Conservation (phyloP, 208 protist species). For the Crithidia acanthocephali region DNA sequence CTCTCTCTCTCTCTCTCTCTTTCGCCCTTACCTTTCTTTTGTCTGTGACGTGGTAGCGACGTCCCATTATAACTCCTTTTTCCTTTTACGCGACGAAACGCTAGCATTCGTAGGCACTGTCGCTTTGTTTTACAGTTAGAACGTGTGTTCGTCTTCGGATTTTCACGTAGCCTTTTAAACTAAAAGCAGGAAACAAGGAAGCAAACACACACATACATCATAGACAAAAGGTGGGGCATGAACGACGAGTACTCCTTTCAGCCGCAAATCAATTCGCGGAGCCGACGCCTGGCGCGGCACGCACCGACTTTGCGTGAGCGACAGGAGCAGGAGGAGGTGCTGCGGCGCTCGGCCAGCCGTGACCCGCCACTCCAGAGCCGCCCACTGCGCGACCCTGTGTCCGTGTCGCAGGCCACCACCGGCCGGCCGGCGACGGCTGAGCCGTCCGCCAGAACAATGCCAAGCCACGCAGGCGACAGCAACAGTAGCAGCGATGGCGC, state of each 20-base stretch:
- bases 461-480: neutral
- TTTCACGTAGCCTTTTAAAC: too few relatives aligned
- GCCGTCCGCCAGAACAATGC: neutral
- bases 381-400: neutral
- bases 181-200: too few relatives aligned
- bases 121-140: too few relatives aligned
- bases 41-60: too few relatives aligned
- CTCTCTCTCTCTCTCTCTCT: constrained; percentile 19
- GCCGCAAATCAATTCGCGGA: constrained; percentile 34
- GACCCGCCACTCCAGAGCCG: neutral
- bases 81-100: too few relatives aligned
- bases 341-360: constrained; percentile 1
- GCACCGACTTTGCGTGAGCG: constrained; percentile 35
- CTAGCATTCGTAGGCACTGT: too few relatives aligned
- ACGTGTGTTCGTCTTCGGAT: constrained; percentile 13
- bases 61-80: too few relatives aligned
- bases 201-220: neutral
- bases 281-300: constrained; percentile 29
- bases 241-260: constrained; percentile 24
- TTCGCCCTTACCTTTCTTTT: neutral
- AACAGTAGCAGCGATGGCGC: neutral
- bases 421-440: neutral
- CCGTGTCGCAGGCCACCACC: neutral
- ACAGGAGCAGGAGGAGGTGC: constrained; percentile 25
- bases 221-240: neutral